Conservation (phyloP, 2,329 filamentous ascomycete genomes). For the Ophiostoma ulmi region DNA sequence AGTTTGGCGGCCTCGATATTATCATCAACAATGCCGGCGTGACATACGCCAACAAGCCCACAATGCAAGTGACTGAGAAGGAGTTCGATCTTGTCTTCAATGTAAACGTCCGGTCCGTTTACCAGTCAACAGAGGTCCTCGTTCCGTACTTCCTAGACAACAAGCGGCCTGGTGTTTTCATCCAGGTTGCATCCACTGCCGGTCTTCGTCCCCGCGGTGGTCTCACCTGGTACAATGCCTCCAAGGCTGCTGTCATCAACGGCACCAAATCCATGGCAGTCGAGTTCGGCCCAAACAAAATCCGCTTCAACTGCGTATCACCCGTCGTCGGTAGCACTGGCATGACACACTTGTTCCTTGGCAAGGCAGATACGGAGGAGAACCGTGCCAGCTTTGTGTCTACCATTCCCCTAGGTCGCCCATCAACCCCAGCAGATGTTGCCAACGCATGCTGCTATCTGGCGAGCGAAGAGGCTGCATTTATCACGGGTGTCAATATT, state of each 20-base stretch:
- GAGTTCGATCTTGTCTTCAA: constrained; percentile 64
- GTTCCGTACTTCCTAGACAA: constrained; percentile 56
- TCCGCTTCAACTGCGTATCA: constrained; percentile 67
- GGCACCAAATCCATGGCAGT: constrained; percentile 58
- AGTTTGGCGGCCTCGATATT: constrained; percentile 51
- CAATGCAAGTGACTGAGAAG: constrained; percentile 56
- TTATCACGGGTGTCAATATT: constrained; percentile 68
- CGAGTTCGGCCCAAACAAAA: constrained; percentile 66
- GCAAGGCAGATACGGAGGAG: constrained; percentile 58
- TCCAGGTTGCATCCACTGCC: constrained; percentile 63
- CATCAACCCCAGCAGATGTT: constrained; percentile 58
- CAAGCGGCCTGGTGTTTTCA: constrained; percentile 54
- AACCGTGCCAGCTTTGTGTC: constrained; percentile 53
- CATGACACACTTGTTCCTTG: constrained; percentile 49
- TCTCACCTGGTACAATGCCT: constrained; percentile 65
- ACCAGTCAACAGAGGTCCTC: constrained; percentile 53
- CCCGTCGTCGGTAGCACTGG: constrained; percentile 64
- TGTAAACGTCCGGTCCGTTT: constrained; percentile 66
- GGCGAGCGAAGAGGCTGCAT: constrained; percentile 64
- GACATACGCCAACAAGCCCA: constrained; percentile 57
- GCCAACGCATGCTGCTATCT: constrained; percentile 67
- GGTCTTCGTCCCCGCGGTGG: constrained; percentile 56
- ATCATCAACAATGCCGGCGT: constrained; percentile 59
- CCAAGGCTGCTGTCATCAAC: constrained; percentile 60
- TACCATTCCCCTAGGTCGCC: constrained; percentile 50